phyloP scores from a whole-genome alignment of 768 basidiomycete genomes.

The Naganishia antarctica region DNA sequence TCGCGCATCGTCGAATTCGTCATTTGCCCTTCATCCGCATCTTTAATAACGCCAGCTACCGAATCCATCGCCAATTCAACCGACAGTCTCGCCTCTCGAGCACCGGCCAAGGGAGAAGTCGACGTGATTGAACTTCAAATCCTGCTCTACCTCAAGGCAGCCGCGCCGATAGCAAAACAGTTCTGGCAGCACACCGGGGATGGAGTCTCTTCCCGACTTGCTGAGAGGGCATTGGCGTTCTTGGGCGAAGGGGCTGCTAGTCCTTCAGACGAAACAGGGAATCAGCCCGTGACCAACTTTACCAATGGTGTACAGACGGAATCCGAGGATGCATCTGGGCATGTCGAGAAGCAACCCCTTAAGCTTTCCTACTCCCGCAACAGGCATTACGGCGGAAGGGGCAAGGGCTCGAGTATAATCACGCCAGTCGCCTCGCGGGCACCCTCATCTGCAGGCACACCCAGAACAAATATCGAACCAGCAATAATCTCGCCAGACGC shows the following conservation, averaged over 20 bases:
- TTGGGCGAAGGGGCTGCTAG: slow-evolving; percentile 54
- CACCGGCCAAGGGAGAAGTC: slow-evolving; percentile 31
- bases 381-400: slow-evolving; percentile 40
- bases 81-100: slow-evolving; percentile 20
- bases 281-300: slow-evolving; percentile 17
- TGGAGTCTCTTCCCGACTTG: slow-evolving; percentile 81
- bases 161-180: slow-evolving; percentile 67
- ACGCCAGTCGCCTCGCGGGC: slow-evolving; percentile 3
- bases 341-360: slow-evolving; percentile 20
- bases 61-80: slow-evolving; percentile 15
- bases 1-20: slow-evolving; percentile 59
- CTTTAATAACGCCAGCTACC: slow-evolving; percentile 27
- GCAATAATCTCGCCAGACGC: not conserved
- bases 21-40: slow-evolving; percentile 56
- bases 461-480: not conserved
- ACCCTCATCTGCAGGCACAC: slow-evolving; percentile 2
- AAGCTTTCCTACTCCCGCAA: slow-evolving; percentile 39
- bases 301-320: slow-evolving; percentile 18
- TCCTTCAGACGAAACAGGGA: not conserved
- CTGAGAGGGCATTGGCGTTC: slow-evolving; percentile 72
- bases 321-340: slow-evolving; percentile 11
- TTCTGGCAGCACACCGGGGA: slow-evolving; percentile 96
- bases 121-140: slow-evolving; percentile 67
- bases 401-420: slow-evolving; percentile 1
- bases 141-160: slow-evolving; percentile 64